Evolutionary conservation across 2,329 filamentous ascomycete species (phyloP), one percentile per base, ranked within the genome.

Genomic region (Xylaria hypoxylon): DNA sequence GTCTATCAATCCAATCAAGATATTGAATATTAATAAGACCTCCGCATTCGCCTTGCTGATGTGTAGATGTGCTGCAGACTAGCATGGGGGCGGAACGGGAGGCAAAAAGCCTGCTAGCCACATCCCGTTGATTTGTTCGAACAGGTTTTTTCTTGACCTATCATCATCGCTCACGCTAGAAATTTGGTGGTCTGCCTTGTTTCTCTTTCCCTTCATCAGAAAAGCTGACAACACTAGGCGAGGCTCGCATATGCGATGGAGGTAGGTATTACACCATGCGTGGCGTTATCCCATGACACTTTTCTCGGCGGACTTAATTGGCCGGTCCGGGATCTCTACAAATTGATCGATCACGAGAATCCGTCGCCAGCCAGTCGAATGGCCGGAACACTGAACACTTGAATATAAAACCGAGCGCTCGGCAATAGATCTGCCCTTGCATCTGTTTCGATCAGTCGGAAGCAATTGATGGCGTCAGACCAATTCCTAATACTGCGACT

Each of bases 391-490:
- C 24, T 42, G 26, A 17, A 40, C 22, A 13, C 6, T 35, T 48
- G 13, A n/a, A 42, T 52, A 47, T 33, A 53, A 51, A 19, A 35
- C 31, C 58, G 38, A 42, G 24, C 7, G 45, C 47, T 58, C 44
- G 38, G 40, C 13, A 48, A 28, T 33, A 61, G 47, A 51, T 55
- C 50, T 45, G 31, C 35, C 57, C 44, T 51, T 28, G 44, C 38
- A 62, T 53, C 13, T 19, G 28, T 22, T 10, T 10, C 33, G 35
- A 19, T 45, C 45, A 56, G 15, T 42, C 26, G 38, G 35, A n/a
- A 53, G 40, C 35, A 26, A 28, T 52, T 62, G 64, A 66, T 63
- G 53, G 53, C 64, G 59, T 55, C 53, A 59, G 55, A 63, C 35
- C 19, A 45, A 57, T 45, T 26, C 28, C 31, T 53, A 24, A 47